Evolutionary conservation across 768 basidiomycete species (phyloP).

Genomic region (Leccinum broughii): DNA sequence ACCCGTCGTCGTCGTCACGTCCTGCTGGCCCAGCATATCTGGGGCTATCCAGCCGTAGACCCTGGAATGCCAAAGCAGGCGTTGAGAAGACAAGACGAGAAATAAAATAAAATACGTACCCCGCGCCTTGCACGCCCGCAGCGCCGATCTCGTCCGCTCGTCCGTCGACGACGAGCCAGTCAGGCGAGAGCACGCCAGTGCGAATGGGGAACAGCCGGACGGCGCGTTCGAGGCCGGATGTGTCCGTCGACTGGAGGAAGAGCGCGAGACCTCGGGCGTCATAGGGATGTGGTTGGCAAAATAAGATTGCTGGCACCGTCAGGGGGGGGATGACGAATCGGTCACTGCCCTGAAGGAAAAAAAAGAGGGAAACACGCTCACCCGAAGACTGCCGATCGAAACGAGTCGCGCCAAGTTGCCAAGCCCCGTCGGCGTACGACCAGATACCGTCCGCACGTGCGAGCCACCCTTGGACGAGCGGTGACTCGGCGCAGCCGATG

Average conservation of each 20-base stretch:
- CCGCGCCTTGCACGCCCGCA: conserved; percentile 74
- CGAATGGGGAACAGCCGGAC: conserved; percentile 79
- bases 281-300: conserved; percentile 49
- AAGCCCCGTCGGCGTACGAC: conserved; percentile 21
- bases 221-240: conserved; percentile 62
- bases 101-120: conserved; percentile 46
- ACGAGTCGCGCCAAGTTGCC: conserved; percentile 16
- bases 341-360: neutral
- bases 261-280: conserved; percentile 39
- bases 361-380: neutral
- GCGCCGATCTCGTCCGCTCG: conserved; percentile 60
- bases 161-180: conserved; percentile 69
- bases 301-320: conserved; percentile 38
- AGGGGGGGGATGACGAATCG: neutral
- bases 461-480: conserved; percentile 37
- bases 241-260: conserved; percentile 61
- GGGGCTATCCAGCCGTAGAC: conserved; percentile 23
- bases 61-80: conserved; percentile 7
- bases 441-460: conserved; percentile 15
- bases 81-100: neutral
- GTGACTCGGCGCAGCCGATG: conserved; percentile 46
- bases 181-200: conserved; percentile 74
- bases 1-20: neutral
- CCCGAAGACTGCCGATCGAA: conserved; percentile 26
- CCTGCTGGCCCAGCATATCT: conserved; percentile 24